Percentiles rank a stretch among this genome's conserved stretches.
phyloP scores from a whole-genome alignment of 1,139 yeast species.

The Magnusiomyces sp. region DNA sequence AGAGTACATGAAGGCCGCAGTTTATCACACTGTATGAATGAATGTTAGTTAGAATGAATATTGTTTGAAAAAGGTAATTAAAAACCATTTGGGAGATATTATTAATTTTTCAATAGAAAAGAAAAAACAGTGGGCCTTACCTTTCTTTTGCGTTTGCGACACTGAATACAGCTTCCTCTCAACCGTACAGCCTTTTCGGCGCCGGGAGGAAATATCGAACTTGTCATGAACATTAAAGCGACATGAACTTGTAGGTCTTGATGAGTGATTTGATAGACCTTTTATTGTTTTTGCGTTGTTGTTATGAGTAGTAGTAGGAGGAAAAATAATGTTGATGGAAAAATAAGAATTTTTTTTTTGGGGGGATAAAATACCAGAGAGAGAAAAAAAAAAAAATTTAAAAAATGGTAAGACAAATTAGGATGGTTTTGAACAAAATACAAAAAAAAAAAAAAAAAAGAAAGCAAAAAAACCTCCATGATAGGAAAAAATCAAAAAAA shows the following conservation, averaged over 20 bases:
- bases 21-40: constrained; percentile 8
- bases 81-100: no score
- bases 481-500: no score
- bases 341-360: no score
- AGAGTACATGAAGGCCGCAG: constrained; percentile 12
- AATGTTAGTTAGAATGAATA: not conserved
- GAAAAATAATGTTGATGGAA: no score
- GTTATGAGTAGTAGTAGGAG: not conserved
- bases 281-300: no score
- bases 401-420: not conserved
- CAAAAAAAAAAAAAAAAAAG: not conserved
- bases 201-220: constrained; percentile 6
- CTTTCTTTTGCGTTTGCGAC: constrained; percentile 14
- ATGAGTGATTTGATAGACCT: not conserved
- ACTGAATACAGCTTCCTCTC: constrained; percentile 14
- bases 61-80: not conserved
- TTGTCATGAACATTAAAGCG: constrained; percentile 6
- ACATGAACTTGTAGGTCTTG: not conserved
- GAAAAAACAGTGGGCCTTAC: no score
- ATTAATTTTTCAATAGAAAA: not conserved
- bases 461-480: not conserved
- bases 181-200: constrained; percentile 12
- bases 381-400: not conserved
- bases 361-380: not conserved
- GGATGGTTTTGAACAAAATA: not conserved